Evolutionary conservation across 2,329 filamentous ascomycete species (phyloP).

Genomic region (Thielaviopsis punctulata): DNA sequence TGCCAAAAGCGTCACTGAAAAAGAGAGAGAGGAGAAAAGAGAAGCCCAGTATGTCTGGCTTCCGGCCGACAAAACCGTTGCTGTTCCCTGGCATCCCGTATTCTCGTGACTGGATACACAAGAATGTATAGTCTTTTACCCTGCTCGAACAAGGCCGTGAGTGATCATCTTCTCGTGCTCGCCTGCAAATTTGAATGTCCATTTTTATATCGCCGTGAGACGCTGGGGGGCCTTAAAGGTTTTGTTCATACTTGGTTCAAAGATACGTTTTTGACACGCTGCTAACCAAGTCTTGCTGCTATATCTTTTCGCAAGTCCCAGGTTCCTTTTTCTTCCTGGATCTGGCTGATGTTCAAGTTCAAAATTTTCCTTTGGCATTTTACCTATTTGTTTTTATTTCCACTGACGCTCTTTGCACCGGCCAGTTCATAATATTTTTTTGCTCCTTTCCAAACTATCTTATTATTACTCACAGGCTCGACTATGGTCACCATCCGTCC

Average conservation of each 20-base stretch:
- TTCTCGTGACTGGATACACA: no score
- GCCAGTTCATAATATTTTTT: background rate
- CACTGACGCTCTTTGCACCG: background rate
- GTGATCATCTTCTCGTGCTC: background rate
- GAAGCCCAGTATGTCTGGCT: no score
- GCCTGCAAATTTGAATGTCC: background rate
- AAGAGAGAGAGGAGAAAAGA: no score
- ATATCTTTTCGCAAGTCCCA: background rate
- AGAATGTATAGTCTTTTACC: no score
- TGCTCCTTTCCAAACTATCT: background rate
- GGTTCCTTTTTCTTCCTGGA: no score
- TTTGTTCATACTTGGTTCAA: background rate
- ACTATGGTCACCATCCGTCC: background rate
- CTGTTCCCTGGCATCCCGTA: background rate
- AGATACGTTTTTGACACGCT: background rate
- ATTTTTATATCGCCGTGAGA: background rate
- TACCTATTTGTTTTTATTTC: background rate
- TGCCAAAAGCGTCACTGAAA: no score
- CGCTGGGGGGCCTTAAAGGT: background rate
- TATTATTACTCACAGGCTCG: no score
- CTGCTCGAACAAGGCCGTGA: background rate
- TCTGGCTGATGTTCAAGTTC: background rate
- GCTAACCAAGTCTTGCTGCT: background rate
- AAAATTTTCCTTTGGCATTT: background rate
- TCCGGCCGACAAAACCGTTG: no score